Evolutionary conservation across 768 basidiomycete species (phyloP), one percentile per base, ranked within the genome.

Genomic region (Strobilomyces echinocephalus): DNA sequence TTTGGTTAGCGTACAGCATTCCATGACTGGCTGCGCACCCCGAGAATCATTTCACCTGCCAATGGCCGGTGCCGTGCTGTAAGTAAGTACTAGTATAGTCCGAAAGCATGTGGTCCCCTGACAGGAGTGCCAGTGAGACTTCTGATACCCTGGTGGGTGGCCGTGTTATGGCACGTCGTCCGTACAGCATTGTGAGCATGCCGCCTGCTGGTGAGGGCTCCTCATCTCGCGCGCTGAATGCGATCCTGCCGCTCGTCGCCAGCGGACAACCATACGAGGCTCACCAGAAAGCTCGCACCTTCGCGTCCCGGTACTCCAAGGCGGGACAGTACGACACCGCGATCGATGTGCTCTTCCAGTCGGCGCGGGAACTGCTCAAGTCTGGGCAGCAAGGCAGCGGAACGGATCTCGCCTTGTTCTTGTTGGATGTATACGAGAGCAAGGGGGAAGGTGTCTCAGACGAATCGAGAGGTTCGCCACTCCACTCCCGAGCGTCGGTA

Each of bases 271-370:
- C 79, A 14, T 97, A 97, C 69, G 91, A 94, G 56, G 95, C 95
- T 0, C 95, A 97, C 63, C 95, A 97, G 70, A 97, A 97, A 72
- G 92, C 94, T 10, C 83, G 95, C 26, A 97, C 95, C 16, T 97
- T 95, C 59, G 92, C 92, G 5, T 85, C 94, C 4, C 80, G 95
- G 62, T 91, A 91, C 68, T 76, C 78, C 47, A 92, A 93, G 74
- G 81, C 89, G 4, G 76, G 76, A 3, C 87, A 95, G 60, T 85
- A 87, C 64, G 85, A 87, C 64, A 85, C 85, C 14, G 95, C 97
- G 16, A 88, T 93, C 70, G 88, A 95, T 69, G 88, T 98, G 5
- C 82, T 97, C 46, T 97, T 97, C 72, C 88, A 93, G 63, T 87
- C 85, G 41, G 86, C 93, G 2, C 79, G 88, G 48, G 91, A 93